Conservation (phyloP, 352 stramenopile species). For the Saprolegnia diclina region DNA sequence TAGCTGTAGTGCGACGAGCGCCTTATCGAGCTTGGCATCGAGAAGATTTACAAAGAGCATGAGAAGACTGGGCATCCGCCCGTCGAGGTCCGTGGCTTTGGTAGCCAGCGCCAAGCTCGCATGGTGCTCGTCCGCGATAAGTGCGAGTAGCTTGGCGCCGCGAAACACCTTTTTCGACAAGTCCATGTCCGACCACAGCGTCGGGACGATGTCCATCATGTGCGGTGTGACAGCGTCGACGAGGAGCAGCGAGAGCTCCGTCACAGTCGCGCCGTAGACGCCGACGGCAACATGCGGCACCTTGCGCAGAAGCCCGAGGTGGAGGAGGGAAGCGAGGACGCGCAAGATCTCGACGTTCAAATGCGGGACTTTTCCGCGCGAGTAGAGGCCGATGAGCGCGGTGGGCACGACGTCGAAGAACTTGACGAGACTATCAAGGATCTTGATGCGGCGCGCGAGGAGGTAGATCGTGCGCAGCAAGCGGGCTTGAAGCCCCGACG, state of each 20-base stretch:
- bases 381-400: conserved; percentile 8
- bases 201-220: conserved; percentile 16
- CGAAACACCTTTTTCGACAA: conserved; percentile 11
- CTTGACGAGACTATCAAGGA: conserved; percentile 16
- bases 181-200: conserved; percentile 17
- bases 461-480: conserved; percentile 14
- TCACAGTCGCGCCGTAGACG: conserved; percentile 4
- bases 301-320: conserved; percentile 21
- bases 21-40: conserved; percentile 20
- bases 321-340: conserved; percentile 4
- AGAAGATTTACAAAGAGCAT: conserved; percentile 17
- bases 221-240: background rate
- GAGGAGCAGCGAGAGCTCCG: conserved; percentile 8
- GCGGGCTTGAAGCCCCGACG: background rate
- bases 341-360: conserved; percentile 19
- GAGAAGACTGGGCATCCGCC: conserved; percentile 8
- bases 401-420: conserved; percentile 20
- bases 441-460: conserved; percentile 19
- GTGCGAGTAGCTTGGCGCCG: background rate
- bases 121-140: conserved; percentile 8
- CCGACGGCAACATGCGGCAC: conserved; percentile 8
- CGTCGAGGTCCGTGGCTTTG: background rate
- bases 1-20: conserved; percentile 7
- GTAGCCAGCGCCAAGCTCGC: background rate
- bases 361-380: background rate